These are phyloP conservation scores for Vitellaria paradoxa DNA, from an alignment of 179 eudicot genomes.

Conservation along the genomic window DNA sequence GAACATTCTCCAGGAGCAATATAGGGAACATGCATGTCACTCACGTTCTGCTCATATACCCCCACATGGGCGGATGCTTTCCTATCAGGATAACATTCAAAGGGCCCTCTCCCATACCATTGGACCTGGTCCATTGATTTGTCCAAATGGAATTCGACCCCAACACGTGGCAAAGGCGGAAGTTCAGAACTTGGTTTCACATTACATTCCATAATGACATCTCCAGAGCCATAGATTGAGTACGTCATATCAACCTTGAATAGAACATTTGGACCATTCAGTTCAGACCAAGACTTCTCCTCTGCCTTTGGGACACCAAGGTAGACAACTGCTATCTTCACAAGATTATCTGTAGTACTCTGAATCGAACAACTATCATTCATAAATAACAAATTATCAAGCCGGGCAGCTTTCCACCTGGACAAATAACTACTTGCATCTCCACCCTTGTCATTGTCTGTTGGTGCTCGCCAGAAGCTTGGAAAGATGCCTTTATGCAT, in stretches of 20 bases:
- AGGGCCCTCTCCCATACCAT: conserved; percentile 96
- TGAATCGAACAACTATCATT: conserved; percentile 50
- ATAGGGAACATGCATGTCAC: conserved; percentile 93
- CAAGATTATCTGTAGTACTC: conserved; percentile 37
- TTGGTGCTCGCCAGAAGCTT: conserved; percentile 98
- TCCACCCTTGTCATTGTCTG: conserved; percentile 97
- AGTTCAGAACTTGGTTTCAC: conserved; percentile 64
- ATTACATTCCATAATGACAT: conserved; percentile 58
- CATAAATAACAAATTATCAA: conserved; percentile 47
- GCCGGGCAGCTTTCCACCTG: conserved; percentile 76
- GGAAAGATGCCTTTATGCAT: conserved; percentile 75
- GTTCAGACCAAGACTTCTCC: conserved; percentile 23
- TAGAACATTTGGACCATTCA: conserved; percentile 30
- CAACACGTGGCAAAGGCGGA: conserved; percentile 92
- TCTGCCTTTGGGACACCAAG: conserved; percentile 42
- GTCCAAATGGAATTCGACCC: conserved; percentile 78
- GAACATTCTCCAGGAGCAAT: conserved; percentile 89
- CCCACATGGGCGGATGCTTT: conserved; percentile 87
- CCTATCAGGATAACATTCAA: conserved; percentile 94
- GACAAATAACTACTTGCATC: conserved; percentile 59
- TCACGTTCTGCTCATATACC: conserved; percentile 60
- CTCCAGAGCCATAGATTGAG: conserved; percentile 76
- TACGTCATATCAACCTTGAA: conserved; percentile 51
- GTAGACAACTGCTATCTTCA: conserved; percentile 45
- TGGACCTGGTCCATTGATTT: conserved; percentile 63